Evolutionary conservation across 1,284 basidiomycete species (phyloP).

Genomic region (Wallemia ichthyophaga): DNA sequence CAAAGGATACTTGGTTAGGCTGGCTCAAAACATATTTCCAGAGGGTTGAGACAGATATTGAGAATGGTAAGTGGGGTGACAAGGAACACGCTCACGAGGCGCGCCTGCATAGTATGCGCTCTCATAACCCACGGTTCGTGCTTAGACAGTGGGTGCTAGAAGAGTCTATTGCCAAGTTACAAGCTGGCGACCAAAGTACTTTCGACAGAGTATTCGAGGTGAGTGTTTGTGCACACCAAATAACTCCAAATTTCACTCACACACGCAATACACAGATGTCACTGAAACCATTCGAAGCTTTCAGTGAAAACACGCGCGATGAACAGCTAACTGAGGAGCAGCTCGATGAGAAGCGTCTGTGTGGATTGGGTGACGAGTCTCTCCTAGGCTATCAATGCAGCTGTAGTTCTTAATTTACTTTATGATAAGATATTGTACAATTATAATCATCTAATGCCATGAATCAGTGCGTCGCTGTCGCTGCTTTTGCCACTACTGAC

Average conservation of each 20-base stretch:
- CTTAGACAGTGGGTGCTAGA: conserved; percentile 77
- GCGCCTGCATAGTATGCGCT: conserved; percentile 17
- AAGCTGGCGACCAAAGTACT: conserved; percentile 28
- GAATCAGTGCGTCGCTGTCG: too few relatives aligned
- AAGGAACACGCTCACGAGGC: conserved; percentile 14
- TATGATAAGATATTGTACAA: not conserved
- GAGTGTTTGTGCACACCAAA: conserved; percentile 11
- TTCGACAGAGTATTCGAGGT: conserved; percentile 45
- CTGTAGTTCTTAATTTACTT: conserved; percentile 24
- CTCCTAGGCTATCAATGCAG: conserved; percentile 78
- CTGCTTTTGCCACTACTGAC: not conserved
- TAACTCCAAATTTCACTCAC: not conserved
- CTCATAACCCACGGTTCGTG: conserved; percentile 56
- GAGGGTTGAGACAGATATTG: conserved; percentile 13
- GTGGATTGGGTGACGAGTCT: conserved; percentile 37
- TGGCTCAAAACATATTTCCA: conserved; percentile 40
- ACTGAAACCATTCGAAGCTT: conserved; percentile 48
- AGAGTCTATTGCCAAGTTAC: conserved; percentile 45
- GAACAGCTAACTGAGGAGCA: conserved; percentile 25
- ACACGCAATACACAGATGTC: conserved; percentile 11
- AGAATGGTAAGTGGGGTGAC: conserved; percentile 17
- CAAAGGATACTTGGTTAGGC: conserved; percentile 21
- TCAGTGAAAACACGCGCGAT: conserved; percentile 17
- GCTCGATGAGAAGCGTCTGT: conserved; percentile 40
- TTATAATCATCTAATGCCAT: not conserved